Conservation (phyloP, 2,329 filamentous ascomycete genomes). For the Pseudogymnoascus sp. region DNA sequence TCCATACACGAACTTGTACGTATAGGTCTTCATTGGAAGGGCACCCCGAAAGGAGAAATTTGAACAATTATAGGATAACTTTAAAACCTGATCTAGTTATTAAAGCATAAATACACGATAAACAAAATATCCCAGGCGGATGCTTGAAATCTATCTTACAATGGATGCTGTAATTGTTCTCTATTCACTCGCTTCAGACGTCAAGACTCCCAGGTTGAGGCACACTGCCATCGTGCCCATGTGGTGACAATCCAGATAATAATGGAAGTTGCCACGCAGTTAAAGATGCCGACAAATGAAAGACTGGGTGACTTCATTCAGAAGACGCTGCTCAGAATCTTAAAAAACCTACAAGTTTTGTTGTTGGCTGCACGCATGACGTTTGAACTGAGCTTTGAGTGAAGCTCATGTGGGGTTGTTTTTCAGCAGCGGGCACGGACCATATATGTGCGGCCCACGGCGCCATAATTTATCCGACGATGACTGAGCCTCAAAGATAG, state of each 20-base stretch:
- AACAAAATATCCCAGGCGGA: background rate
- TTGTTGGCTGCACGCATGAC: background rate
- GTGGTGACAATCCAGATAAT: background rate
- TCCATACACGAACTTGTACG: background rate
- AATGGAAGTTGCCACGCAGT: background rate
- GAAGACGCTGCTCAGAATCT: background rate
- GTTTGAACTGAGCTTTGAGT: background rate
- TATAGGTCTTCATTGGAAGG: background rate
- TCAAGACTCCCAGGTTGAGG: background rate
- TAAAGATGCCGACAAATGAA: background rate
- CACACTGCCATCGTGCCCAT: too few relatives aligned
- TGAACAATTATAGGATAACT: background rate
- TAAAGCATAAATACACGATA: background rate
- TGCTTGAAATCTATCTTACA: background rate
- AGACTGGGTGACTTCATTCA: background rate
- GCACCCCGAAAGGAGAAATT: background rate
- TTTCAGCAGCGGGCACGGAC: background rate
- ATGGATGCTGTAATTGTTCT: background rate
- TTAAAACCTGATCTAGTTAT: background rate
- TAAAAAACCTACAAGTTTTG: background rate
- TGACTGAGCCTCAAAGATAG: background rate
- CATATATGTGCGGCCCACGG: background rate
- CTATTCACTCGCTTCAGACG: background rate
- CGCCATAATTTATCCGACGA: background rate
- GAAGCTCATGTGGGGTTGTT: background rate